These are phyloP conservation scores for Strigomonas culicis DNA, from an alignment of 208 protist species.

Conservation along the genomic window DNA sequence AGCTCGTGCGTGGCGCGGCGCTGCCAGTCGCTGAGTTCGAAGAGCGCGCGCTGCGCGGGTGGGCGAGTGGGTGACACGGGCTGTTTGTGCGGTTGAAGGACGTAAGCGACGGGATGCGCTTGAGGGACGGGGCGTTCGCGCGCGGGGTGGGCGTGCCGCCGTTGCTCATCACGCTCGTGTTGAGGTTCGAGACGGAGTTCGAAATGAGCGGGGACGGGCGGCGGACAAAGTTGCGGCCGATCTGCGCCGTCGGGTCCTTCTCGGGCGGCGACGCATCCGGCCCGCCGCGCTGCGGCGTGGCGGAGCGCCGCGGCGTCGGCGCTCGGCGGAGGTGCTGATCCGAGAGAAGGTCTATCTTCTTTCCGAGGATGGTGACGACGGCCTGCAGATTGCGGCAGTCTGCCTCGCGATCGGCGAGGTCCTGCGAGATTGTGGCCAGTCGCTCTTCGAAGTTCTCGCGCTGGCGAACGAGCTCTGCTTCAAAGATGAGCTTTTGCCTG, in stretches of 20 bases:
- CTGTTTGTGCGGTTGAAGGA: constrained; percentile 42
- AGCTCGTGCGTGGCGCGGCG: constrained; percentile 19
- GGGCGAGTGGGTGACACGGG: constrained; percentile 16
- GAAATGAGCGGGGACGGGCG: constrained; percentile 32
- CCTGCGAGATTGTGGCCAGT: constrained; percentile 40
- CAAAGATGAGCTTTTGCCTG: constrained; percentile 87
- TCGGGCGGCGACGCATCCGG: neutral
- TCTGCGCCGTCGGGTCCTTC: neutral
- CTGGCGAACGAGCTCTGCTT: constrained; percentile 80
- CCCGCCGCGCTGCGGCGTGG: constrained; percentile 14
- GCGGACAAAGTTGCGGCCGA: constrained; percentile 17
- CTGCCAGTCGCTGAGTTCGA: neutral
- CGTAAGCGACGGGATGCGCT: constrained; percentile 8
- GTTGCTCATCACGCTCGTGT: too few relatives aligned
- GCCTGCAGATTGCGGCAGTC: constrained; percentile 89
- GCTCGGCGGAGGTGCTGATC: constrained; percentile 33
- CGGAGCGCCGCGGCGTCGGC: constrained; percentile 37
- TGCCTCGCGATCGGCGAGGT: constrained; percentile 80
- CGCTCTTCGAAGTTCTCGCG: constrained; percentile 76
- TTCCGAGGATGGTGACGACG: constrained; percentile 85
- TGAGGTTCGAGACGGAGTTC: neutral
- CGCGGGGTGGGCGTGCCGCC: neutral
- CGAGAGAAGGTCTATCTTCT: constrained; percentile 67
- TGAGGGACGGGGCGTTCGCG: neutral
- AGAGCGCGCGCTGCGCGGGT: constrained; percentile 17